Percentiles rank a stretch among this genome's conserved stretches.
Conservation (phyloP, 2,329 filamentous ascomycete genomes). For the Xylaria polymorpha region DNA sequence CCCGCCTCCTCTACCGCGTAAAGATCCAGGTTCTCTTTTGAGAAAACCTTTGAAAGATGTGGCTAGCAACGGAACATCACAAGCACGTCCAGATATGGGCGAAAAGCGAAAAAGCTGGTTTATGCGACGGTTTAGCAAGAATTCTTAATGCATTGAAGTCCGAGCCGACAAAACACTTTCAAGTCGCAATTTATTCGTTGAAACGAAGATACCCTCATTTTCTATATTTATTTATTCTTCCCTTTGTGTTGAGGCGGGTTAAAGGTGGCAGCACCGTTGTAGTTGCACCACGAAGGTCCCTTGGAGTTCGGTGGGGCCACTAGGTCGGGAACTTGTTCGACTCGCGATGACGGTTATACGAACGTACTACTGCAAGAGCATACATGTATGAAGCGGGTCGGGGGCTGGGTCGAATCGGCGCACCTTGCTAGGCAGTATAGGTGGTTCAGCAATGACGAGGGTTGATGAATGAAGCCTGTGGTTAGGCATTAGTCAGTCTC, state of each 20-base stretch:
- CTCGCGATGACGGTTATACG: constrained; percentile 12
- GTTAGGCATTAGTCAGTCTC: constrained; percentile 12
- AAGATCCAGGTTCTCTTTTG: constrained; percentile 47
- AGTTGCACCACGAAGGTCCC: constrained; percentile 12
- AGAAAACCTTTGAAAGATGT: constrained; percentile 47
- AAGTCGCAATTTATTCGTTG: constrained; percentile 37
- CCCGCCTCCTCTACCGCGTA: constrained; percentile 51
- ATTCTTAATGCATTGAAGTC: constrained; percentile 47
- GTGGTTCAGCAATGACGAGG: constrained; percentile 29
- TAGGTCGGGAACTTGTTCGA: constrained; percentile 15
- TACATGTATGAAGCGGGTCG: constrained; percentile 33
- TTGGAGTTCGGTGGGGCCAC: constrained; percentile 13
- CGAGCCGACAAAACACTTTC: constrained; percentile 22
- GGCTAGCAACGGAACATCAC: constrained; percentile 39
- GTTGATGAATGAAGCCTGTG: constrained; percentile 14
- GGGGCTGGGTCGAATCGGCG: constrained; percentile 15
- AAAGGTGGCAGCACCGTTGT: constrained; percentile 12
- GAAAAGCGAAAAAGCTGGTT: constrained; percentile 95
- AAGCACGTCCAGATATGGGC: constrained; percentile 50
- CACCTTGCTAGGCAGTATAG: constrained; percentile 17
- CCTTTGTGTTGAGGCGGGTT: constrained; percentile 11
- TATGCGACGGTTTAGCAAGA: constrained; percentile 80
- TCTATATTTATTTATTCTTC: constrained; percentile 21
- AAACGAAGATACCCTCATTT: constrained; percentile 39
- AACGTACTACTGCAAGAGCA: constrained; percentile 24